Base-by-base conservation (phyloP, 495 filamentous ascomycete genomes). In the Recurvomyces mirabilis region DNA sequence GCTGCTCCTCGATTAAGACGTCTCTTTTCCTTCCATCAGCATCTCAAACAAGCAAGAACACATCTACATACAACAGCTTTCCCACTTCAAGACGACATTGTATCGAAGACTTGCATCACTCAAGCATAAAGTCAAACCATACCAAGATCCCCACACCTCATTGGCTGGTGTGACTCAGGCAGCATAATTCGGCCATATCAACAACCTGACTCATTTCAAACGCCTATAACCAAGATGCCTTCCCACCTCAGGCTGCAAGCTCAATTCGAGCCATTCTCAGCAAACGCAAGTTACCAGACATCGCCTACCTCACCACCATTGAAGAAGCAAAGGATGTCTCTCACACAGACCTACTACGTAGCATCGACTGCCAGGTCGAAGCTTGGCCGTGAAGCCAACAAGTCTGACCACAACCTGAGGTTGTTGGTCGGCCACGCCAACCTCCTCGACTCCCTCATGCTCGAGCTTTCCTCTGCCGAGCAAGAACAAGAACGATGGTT, bases 401-500 rank as follows among this genome's bases (percentile, higher is more conserved):
- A 78, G 48, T 71, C 81, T 54, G 93, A 96, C 60, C 93, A 96
- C 71, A 79, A 95, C 69, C 82, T 98, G 47, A 78, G 89, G 57
- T 78, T 88, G 11, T 77, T 98, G 41, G 91, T 98, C 49, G 81
- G 93, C 46, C 91, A 98, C 66, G 91, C 91, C 72, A 98, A 98
- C 73, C 79, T 98, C 12, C 84, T 98, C 55, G 91, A 98, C 69
- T 79, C 79, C 11, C 70, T 98, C 53, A 96, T 95, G 91, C 70
- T 94, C 48, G 87, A 94, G 60, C 84, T 98, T 14, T 78, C 83
- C 63, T 83, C 93, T 30, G 91, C 93, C 58, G 93, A 98, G 70
- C 75, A 78, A 48, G 87, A 96, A 62, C 91, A 96, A 64, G 91
- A 96, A 65, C 81, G 74, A 41, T 96, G 93, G 93, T 96, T 95